A percentile compares a stretch with the other conserved stretches of the same genome.
Evolutionary conservation across 2,329 filamentous ascomycete species (phyloP).

Genomic region (Paramyrothecium sp.): DNA sequence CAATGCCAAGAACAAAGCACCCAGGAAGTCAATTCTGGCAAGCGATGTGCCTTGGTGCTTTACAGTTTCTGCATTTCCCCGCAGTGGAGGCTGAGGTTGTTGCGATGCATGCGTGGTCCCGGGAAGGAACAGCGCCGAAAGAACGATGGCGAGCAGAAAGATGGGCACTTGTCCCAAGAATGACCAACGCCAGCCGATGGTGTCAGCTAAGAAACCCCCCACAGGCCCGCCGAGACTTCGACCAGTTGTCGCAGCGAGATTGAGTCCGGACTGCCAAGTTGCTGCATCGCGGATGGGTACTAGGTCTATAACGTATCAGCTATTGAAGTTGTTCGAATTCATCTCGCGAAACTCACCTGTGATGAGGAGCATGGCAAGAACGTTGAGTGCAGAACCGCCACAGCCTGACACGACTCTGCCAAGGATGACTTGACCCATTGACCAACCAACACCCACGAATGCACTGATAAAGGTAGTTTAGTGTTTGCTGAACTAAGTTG

Average conservation of each 20-base stretch:
- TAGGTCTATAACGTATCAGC: conserved; percentile 34
- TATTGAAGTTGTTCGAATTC: not conserved
- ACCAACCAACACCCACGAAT: conserved; percentile 36
- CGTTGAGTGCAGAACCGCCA: conserved; percentile 49
- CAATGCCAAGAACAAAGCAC: conserved; percentile 51
- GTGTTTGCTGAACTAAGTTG: not conserved
- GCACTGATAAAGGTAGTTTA: conserved; percentile 7
- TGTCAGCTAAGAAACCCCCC: conserved; percentile 60
- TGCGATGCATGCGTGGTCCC: conserved; percentile 14
- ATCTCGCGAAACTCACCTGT: conserved; percentile 35
- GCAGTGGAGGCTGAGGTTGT: conserved; percentile 8
- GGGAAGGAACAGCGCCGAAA: conserved; percentile 51
- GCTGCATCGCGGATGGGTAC: conserved; percentile 52
- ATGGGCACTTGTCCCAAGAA: conserved; percentile 60
- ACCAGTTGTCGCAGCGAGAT: conserved; percentile 49
- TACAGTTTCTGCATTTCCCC: not conserved
- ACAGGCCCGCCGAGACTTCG: conserved; percentile 51
- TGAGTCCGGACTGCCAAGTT: conserved; percentile 52
- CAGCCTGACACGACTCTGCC: conserved; percentile 51
- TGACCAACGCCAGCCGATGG: conserved; percentile 64
- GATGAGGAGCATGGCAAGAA: conserved; percentile 50
- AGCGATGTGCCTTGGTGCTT: not conserved
- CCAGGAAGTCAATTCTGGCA: conserved; percentile 49
- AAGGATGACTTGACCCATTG: conserved; percentile 47
- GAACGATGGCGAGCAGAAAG: conserved; percentile 47